Base-by-base conservation (phyloP, 495 filamentous ascomycete species). In the Massariosphaeria phaeospora region DNA sequence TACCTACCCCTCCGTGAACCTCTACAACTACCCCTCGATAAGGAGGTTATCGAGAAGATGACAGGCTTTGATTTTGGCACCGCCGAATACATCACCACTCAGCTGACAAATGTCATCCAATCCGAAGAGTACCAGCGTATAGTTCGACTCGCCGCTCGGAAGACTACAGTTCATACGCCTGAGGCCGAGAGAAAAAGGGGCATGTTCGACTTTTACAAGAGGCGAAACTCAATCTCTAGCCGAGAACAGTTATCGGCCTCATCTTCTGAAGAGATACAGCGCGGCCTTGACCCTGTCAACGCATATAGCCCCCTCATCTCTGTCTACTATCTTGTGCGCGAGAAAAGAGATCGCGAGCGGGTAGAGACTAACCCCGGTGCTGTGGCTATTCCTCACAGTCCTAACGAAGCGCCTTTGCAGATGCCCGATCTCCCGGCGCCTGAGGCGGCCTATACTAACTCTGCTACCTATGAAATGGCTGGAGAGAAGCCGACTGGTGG, bases 51-150 rank as follows among this genome's bases (percentile, higher is more conserved):
- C 48, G 75, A 86, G 50, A 89, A 88, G 56, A 99, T 99, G 93
- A 95, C 87, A 2, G 93, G 93, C 12, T 99, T 99, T 69, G 94
- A 99, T 69, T 99, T 99, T 69, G 93, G 93, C 1, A 73, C 86
- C 0, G 74, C 89, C 8, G 91, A 96, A 7, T 78, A 82, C 24
- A 96, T 99, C 63, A 80, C 77, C 29, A 69, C 78, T 3, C 86
- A 96, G 63, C 76, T 99, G 35, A 89, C 85, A 2, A 89, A 84
- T 63, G 76, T 89, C 13, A 77, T 99, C 53, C 84, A 87, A 62
- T 95, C 90, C 0, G 89, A 93, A 5, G 91, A 96, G 8, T 99
- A 97, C 63, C 89, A 93, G 53, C 78, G 80, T 36, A 89, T 91
- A 5, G 75, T 95, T 13, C 76, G 79, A 42, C 71, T 82, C 21